A percentile compares a stretch with the other conserved stretches of the same genome.
These are phyloP conservation scores for Lenwebbia sp. DNA, from an alignment of 345 rosid genomes.

Conservation along the genomic window DNA sequence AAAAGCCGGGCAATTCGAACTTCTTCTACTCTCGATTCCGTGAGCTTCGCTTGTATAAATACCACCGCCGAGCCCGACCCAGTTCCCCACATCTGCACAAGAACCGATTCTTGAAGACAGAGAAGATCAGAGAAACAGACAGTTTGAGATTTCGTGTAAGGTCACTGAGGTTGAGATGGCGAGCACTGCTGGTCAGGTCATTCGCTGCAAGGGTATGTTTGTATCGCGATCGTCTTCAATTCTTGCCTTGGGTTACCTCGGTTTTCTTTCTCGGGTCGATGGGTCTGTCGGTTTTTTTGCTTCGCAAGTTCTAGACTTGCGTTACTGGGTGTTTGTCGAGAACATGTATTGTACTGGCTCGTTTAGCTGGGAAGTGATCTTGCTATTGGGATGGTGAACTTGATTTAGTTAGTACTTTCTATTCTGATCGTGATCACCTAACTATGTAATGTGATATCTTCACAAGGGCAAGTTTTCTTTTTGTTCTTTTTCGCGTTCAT, in stretches of 20 bases:
- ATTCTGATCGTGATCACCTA: background rate
- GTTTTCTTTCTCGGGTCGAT: background rate
- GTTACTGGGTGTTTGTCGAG: background rate
- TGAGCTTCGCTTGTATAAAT: background rate
- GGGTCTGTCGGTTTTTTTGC: background rate
- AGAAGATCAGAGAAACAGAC: background rate
- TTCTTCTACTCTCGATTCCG: background rate
- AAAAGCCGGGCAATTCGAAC: background rate
- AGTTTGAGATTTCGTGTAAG: background rate
- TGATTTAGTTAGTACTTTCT: background rate
- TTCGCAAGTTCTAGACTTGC: background rate
- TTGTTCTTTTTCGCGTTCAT: background rate
- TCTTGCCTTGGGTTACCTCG: background rate
- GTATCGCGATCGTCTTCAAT: background rate
- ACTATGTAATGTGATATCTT: background rate
- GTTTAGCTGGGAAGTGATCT: background rate
- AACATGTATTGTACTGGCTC: background rate
- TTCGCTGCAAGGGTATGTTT: conserved; percentile 26
- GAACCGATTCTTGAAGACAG: background rate
- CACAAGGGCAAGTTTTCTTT: background rate
- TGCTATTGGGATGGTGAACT: background rate
- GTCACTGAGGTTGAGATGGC: background rate
- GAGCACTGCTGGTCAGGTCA: conserved; percentile 25
- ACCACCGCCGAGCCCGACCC: background rate
- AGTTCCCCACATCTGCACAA: background rate